These are phyloP conservation scores for Diaporthe vexans DNA, from an alignment of 2,329 filamentous ascomycete genomes.

Conservation along the genomic window DNA sequence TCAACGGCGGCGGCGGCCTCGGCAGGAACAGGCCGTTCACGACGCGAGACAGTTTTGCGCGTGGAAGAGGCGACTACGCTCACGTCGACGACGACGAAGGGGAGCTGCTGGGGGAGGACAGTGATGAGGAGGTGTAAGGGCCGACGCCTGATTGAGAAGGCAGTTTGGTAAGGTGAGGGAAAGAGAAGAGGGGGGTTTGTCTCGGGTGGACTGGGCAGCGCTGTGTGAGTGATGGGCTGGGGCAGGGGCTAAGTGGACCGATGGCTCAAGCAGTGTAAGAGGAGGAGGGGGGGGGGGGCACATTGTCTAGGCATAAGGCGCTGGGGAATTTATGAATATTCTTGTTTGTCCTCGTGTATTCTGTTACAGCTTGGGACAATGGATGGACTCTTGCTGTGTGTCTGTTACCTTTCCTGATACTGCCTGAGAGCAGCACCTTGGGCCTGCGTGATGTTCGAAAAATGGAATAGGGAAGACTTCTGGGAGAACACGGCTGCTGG, in stretches of 20 bases:
- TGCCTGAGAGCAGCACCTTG: too few relatives aligned
- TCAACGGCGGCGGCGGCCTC: constrained; percentile 56
- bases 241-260: neutral
- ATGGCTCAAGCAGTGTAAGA: neutral
- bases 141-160: neutral
- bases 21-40: constrained; percentile 80
- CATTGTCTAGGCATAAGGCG: constrained; percentile 31
- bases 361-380: neutral
- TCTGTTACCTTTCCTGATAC: neutral
- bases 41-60: constrained; percentile 88
- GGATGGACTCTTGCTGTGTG: neutral
- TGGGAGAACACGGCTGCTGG: neutral
- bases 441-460: neutral
- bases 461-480: neutral
- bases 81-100: constrained; percentile 94
- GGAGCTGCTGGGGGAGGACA: constrained; percentile 92
- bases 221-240: constrained; percentile 8
- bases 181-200: neutral
- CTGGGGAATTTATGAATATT: constrained; percentile 20
- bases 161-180: neutral
- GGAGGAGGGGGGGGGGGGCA: neutral
- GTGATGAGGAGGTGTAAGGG: constrained; percentile 83
- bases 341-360: neutral
- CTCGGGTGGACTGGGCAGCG: neutral
- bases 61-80: constrained; percentile 88